These are phyloP conservation scores for Backusella tarrabulga DNA, from an alignment of 192 early-diverging fungal species.

Conservation along the genomic window DNA sequence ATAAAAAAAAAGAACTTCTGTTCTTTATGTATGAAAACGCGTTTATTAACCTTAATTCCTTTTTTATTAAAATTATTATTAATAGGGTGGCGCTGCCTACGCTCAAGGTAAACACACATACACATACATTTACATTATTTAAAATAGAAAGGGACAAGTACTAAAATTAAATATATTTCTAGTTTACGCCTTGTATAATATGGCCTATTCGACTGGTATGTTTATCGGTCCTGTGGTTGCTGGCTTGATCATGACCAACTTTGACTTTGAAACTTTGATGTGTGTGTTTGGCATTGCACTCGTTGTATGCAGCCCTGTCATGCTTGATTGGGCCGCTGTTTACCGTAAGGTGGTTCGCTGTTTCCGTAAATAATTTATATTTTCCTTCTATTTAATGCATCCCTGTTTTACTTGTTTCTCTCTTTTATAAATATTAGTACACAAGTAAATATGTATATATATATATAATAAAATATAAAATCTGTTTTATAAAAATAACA, in stretches of 20 bases:
- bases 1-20: background rate
- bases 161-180: background rate
- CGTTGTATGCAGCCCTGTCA: conserved; percentile 26
- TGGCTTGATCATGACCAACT: conserved; percentile 34
- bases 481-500: background rate
- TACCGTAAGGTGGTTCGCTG: background rate
- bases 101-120: conserved; percentile 26
- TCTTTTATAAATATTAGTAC: background rate
- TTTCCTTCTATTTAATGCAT: background rate
- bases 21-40: background rate
- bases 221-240: conserved; percentile 69
- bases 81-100: conserved; percentile 34
- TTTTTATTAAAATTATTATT: background rate
- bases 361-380: background rate
- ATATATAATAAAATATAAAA: background rate
- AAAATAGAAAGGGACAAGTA: background rate
- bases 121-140: background rate
- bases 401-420: background rate
- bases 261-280: conserved; percentile 25
- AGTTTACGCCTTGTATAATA: conserved; percentile 75
- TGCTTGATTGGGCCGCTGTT: conserved; percentile 21
- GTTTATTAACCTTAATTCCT: background rate
- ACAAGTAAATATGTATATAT: background rate
- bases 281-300: conserved; percentile 9
- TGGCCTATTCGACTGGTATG: conserved; percentile 75